Evolutionary conservation across 2,329 filamentous ascomycete species (phyloP), one percentile per base, ranked within the genome.

Genomic region (Claviceps africana): DNA sequence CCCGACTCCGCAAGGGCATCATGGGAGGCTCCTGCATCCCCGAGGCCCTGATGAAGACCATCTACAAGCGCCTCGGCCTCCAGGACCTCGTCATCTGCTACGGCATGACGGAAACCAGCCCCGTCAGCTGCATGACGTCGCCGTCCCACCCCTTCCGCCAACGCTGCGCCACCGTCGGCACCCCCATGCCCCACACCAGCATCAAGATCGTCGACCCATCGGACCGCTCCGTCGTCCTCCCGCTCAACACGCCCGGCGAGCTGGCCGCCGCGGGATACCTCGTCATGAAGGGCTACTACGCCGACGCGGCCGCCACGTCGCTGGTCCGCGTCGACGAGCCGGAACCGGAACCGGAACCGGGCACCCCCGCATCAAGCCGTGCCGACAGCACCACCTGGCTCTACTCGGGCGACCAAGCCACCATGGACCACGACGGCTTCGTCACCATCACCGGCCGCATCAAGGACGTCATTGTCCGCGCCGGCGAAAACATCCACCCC

Each of bases 401-500:
- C 85, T 75, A 86, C 67, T 94, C 86, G 0, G 93, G 93, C 21
- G 93, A 98, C 62, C 91, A 97, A 71, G 93, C 89, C 2, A 71
- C 73, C 50, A 94, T 97, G 78, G 88, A 94, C 55, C 73, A 69
- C 4, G 76, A 89, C 30, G 93, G 91, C 2, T 97, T 89, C 64
- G 79, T 96, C 2, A 78, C 79, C 59, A 95, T 97, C 62, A 96
- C 89, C 1, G 88, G 90, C 3, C 77, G 90, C 17, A 91, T 95
- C 63, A 97, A 97, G 68, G 93, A 98, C 64, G 69, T 97, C 51
- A 96, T 98, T 60, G 97, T 97, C 64, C 80, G 88, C 28, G 91
- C 87, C 30, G 93, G 93, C 25, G 93, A 97, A 66, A 98, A 98
- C 65, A 95, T 96, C 52, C 88, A 95, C 65, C 93, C 93, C 0